Conservation (phyloP, 2,329 filamentous ascomycete genomes). For the Grosmannia serpens region DNA sequence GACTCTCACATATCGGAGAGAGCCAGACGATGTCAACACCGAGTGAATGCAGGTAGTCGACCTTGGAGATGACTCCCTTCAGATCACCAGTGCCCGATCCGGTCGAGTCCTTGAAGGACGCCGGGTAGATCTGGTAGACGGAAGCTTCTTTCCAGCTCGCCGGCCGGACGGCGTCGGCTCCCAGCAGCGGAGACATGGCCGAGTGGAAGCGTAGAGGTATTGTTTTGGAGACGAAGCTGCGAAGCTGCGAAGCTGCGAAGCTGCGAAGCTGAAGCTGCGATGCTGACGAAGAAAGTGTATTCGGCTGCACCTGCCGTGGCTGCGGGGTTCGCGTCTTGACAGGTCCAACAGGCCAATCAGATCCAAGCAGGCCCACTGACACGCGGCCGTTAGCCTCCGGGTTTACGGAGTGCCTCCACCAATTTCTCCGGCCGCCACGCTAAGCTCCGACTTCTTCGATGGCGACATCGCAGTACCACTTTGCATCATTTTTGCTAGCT, state of each 20-base stretch:
- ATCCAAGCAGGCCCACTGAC: not conserved
- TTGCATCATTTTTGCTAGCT: not conserved
- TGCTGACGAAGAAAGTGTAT: not conserved
- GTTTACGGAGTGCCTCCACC: not conserved
- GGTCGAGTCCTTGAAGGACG: constrained; percentile 44
- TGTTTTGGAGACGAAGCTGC: not conserved
- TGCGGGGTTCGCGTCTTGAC: not conserved
- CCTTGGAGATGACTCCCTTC: constrained; percentile 48
- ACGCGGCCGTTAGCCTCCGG: not conserved
- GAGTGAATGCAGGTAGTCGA: constrained; percentile 51
- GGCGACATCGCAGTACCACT: not conserved
- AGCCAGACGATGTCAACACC: constrained; percentile 51
- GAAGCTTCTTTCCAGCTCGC: constrained; percentile 7
- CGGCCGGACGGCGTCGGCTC: not conserved
- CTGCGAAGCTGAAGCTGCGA: too few relatives aligned
- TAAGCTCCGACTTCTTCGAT: not conserved
- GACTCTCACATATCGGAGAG: constrained; percentile 36
- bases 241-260: not conserved
- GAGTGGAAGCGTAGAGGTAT: not conserved
- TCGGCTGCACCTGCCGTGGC: not conserved
- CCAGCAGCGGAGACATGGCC: not conserved
- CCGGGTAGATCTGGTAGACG: constrained; percentile 34
- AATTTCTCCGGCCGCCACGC: not conserved
- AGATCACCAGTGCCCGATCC: constrained; percentile 53
- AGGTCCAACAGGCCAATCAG: not conserved